phyloP scores from a whole-genome alignment of 495 filamentous ascomycete genomes.

The Rusavskia elegans region DNA sequence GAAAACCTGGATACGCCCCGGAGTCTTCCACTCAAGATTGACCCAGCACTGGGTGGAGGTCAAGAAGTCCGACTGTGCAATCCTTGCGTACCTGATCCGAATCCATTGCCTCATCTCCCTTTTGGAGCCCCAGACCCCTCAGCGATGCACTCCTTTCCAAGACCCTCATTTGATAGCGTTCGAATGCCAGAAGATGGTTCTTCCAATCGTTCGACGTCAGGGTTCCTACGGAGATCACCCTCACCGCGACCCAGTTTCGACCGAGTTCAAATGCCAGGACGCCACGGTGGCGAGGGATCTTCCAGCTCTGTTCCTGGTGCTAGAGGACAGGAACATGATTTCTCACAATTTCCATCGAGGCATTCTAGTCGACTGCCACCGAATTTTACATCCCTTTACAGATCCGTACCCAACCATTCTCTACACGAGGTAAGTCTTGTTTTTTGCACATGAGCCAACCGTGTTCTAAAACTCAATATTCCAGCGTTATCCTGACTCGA shows the following conservation, averaged over 20 bases:
- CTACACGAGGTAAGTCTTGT: constrained; percentile 10
- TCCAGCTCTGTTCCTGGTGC: no score
- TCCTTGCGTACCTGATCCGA: constrained; percentile 86
- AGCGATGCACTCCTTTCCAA: constrained; percentile 1
- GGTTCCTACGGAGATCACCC: not conserved
- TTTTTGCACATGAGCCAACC: not conserved
- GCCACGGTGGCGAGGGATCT: not conserved
- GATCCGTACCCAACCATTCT: constrained; percentile 9
- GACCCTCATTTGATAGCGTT: not conserved
- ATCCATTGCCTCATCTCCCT: constrained; percentile 43
- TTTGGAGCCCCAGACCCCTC: constrained; percentile 1
- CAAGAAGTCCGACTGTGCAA: constrained; percentile 87
- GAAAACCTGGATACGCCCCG: constrained; percentile 5
- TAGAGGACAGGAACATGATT: no score
- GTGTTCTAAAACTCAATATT: not conserved
- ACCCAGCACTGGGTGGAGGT: constrained; percentile 55
- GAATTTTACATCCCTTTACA: constrained; percentile 7
- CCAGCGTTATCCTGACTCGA: constrained; percentile 9
- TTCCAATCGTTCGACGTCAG: not conserved
- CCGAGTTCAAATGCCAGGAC: not conserved
- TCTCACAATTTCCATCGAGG: no score
- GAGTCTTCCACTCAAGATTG: constrained; percentile 17
- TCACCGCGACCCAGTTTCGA: not conserved
- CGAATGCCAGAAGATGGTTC: not conserved
- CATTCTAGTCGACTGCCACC: not conserved